Evolutionary conservation across 495 filamentous ascomycete species (phyloP).

Genomic region (Podospora pseudoanserina): DNA sequence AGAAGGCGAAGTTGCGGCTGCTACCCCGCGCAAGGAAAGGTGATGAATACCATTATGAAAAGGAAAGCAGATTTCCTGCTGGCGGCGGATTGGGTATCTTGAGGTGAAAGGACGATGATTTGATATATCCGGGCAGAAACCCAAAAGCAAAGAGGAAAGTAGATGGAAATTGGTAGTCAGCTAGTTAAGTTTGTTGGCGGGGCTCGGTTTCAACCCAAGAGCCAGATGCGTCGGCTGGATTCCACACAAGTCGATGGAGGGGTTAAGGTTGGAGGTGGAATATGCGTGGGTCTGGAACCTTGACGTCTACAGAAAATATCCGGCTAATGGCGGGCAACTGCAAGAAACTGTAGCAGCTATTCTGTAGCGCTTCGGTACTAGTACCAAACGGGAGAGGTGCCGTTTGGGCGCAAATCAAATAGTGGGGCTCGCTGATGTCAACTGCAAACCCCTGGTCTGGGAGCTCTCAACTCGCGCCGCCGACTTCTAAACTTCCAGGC

Average conservation of each 20-base stretch:
- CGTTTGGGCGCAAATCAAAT: not conserved
- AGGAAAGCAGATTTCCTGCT: not conserved
- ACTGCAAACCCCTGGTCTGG: conserved; percentile 5
- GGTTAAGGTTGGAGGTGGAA: conserved; percentile 13
- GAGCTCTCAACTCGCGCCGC: not conserved
- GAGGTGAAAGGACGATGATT: not conserved
- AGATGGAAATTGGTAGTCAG: conserved; percentile 4
- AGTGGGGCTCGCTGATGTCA: conserved; percentile 9
- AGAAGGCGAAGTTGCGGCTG: not conserved
- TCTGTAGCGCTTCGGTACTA: not conserved
- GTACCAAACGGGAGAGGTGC: not conserved
- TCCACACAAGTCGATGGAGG: conserved; percentile 25
- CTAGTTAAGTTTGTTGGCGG: not conserved
- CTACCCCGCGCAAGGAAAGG: not conserved
- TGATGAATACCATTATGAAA: conserved; percentile 6
- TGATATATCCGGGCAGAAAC: not conserved
- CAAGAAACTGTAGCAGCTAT: not conserved
- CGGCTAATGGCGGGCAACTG: not conserved
- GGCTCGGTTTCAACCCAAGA: conserved; percentile 5
- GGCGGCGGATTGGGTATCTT: conserved; percentile 4
- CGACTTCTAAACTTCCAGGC: no score
- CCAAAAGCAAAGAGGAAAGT: not conserved
- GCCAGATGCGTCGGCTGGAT: conserved; percentile 15
- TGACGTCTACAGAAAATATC: not conserved
- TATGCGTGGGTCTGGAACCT: conserved; percentile 7